Conservation (phyloP, 1,284 basidiomycete genomes). For the Rhodotorula sp. region DNA sequence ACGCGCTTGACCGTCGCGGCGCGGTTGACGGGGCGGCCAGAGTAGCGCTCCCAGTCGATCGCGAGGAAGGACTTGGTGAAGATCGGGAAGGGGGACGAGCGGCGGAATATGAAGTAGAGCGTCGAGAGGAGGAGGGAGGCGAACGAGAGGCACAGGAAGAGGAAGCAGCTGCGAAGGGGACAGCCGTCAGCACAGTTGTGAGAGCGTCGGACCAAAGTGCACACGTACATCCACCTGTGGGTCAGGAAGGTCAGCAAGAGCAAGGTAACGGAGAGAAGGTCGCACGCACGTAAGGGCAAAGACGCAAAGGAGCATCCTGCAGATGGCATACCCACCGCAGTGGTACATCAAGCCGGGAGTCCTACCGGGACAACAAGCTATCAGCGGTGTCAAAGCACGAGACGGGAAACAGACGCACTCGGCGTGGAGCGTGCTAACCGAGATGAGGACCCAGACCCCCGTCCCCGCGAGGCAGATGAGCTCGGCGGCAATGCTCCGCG, state of each 20-base stretch:
- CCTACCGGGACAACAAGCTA: neutral
- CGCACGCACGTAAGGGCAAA: conserved; percentile 22
- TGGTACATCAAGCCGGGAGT: conserved; percentile 34
- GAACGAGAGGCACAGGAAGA: conserved; percentile 28
- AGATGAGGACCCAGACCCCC: conserved; percentile 14
- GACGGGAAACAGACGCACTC: conserved; percentile 5
- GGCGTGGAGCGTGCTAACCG: conserved; percentile 18
- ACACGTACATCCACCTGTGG: conserved; percentile 16
- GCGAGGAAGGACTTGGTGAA: conserved; percentile 32
- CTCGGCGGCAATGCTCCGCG: conserved; percentile 12
- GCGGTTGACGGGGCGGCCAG: conserved; percentile 32
- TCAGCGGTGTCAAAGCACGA: neutral
- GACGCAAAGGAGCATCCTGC: conserved; percentile 30
- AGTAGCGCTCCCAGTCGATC: conserved; percentile 39
- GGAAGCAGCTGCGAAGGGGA: conserved; percentile 23
- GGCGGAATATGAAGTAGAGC: conserved; percentile 37
- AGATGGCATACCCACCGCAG: conserved; percentile 36
- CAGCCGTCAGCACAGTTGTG: neutral
- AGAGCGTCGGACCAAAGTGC: neutral
- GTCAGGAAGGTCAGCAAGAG: neutral
- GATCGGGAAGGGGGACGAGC: conserved; percentile 24
- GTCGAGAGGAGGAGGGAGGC: conserved; percentile 37
- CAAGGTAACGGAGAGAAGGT: too few species aligned
- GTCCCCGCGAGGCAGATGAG: conserved; percentile 18
- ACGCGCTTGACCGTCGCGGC: conserved; percentile 18